phyloP scores from a whole-genome alignment of 306 rosid genomes.

The Pterocarpus santalinus region DNA sequence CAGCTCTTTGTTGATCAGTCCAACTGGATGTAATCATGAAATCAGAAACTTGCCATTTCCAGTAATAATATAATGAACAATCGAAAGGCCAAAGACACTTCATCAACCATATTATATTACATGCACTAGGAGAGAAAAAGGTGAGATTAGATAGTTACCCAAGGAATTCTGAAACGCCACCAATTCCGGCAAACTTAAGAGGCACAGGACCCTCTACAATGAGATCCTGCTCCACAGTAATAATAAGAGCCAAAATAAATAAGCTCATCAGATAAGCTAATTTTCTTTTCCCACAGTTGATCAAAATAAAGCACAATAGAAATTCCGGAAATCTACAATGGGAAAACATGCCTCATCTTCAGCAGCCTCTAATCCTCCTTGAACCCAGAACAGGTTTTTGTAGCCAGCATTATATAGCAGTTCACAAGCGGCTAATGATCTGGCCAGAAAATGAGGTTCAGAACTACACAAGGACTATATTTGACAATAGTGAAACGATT shows the following conservation, averaged over 20 bases:
- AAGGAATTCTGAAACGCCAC: conserved; percentile 89
- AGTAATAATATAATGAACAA: conserved; percentile 1
- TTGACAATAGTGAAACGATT: conserved; percentile 26
- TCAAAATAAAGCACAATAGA: conserved; percentile 23
- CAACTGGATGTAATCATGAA: conserved; percentile 60
- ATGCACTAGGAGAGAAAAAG: conserved; percentile 7
- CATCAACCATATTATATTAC: conserved; percentile 30
- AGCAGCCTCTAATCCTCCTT: conserved; percentile 93
- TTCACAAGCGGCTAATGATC: conserved; percentile 94
- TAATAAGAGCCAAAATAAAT: conserved; percentile 25
- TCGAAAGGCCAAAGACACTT: not conserved
- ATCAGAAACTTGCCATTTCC: conserved; percentile 39
- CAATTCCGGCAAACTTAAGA: conserved; percentile 90
- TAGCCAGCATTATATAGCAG: conserved; percentile 83
- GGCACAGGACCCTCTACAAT: conserved; percentile 84
- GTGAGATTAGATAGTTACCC: conserved; percentile 62
- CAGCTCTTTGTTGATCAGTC: conserved; percentile 95
- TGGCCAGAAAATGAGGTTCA: conserved; percentile 54
- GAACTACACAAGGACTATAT: conserved; percentile 23
- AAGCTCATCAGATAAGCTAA: conserved; percentile 37
- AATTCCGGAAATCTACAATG: conserved; percentile 39
- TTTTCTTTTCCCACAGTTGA: conserved; percentile 29
- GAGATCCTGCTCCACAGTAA: conserved; percentile 77
- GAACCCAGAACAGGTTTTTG: conserved; percentile 93
- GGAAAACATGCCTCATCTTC: conserved; percentile 77